Evolutionary conservation across 2,329 filamentous ascomycete species (phyloP), one percentile per base, ranked within the genome.

Genomic region (Cytospora piceae): DNA sequence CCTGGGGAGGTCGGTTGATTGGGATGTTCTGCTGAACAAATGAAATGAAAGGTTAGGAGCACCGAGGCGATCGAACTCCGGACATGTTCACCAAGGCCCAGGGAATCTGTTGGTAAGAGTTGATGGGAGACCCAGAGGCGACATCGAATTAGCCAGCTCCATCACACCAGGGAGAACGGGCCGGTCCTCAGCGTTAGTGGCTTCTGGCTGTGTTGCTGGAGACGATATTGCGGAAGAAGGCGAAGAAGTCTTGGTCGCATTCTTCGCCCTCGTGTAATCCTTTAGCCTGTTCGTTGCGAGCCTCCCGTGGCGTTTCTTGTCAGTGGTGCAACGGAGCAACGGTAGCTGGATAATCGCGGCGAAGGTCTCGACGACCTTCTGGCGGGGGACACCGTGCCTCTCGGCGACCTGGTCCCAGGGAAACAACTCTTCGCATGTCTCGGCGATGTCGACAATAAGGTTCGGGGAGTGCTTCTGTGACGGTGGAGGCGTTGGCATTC

Each of bases 331-430:
- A 9, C 80, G 77, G 17, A 83, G 74, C 46, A 83, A 73, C 1
- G 82, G 82, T 5, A 84, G 75, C 67, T 82, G 79, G 15, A 84
- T 78, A 60, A 83, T 78, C 58, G 80, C 81, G 0, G 77, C 75
- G 65, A 83, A 83, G 20, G 81, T 77, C 34, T 83, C 81, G 61
- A 76, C 76, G 11, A 84, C 79, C 67, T 79, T 81, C 46, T 78
- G 76, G 11, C 80, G 74, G 0, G 79, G 69, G 15, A 78, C 73
- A 17, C 76, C 75, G 67, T 84, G 81, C 24, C 81, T 76, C 61
- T 76, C 74, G 2, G 82, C 82, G 4, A 84, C 75, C 37, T 77
- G 76, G 4, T 76, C 76, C 59, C 82, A 82, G 4, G 82, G 82
- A 59, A 83, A 82, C 4, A 73, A 73, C 58, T 77, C 76, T 70